phyloP scores from a whole-genome alignment of 106 monocot genomes.

The Cymbidium sinense region DNA sequence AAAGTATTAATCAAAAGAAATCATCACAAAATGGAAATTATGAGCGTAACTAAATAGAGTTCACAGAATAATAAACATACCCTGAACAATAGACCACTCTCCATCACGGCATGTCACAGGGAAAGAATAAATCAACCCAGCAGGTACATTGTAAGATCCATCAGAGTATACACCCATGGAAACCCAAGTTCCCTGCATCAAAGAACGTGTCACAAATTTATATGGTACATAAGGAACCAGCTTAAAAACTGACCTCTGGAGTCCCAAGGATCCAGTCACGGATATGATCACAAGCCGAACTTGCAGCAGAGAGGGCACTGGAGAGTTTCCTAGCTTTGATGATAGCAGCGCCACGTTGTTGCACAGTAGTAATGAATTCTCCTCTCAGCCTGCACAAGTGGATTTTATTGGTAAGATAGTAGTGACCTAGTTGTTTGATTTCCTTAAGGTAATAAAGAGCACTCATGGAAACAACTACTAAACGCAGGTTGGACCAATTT shows the following conservation, averaged over 20 bases:
- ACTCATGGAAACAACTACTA: too few relatives aligned
- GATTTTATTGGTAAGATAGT: neutral
- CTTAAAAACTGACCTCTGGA: conserved; percentile 28
- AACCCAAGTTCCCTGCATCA: conserved; percentile 52
- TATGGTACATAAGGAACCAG: neutral
- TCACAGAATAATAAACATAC: conserved; percentile 16
- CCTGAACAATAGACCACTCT: conserved; percentile 66
- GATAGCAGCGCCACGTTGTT: conserved; percentile 54
- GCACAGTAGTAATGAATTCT: conserved; percentile 57
- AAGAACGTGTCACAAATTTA: neutral
- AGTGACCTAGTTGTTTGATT: neutral
- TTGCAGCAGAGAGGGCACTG: conserved; percentile 58
- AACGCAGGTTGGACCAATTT: too few relatives aligned
- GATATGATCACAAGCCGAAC: conserved; percentile 71
- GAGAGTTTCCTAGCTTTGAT: conserved; percentile 62
- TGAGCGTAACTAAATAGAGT: neutral
- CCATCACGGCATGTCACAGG: conserved; percentile 60
- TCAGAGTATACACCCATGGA: conserved; percentile 85
- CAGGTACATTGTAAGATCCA: conserved; percentile 54
- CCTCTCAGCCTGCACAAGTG: conserved; percentile 32
- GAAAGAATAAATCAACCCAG: conserved; percentile 56
- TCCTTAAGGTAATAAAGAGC: neutral
- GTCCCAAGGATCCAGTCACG: conserved; percentile 69
- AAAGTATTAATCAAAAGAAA: too few relatives aligned
- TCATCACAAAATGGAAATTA: too few relatives aligned